Percentiles rank a stretch among this genome's conserved stretches.
phyloP scores from a whole-genome alignment of 2,329 filamentous ascomycete genomes.

The Sporothrix brunneoviolacea region DNA sequence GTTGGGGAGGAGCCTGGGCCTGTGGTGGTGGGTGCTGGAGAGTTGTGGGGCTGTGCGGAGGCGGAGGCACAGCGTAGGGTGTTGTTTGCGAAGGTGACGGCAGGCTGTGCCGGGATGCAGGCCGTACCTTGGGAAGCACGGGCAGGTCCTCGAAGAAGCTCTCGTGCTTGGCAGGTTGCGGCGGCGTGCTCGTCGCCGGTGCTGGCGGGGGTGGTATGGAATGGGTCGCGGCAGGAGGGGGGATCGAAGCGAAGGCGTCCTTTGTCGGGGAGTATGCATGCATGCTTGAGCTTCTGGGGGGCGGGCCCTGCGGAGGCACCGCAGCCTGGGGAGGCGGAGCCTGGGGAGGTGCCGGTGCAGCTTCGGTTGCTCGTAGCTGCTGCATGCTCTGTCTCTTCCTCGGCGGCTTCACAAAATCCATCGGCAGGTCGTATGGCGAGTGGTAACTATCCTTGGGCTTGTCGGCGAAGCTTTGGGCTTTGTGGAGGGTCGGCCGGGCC shows the following conservation, averaged over 20 bases:
- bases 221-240: too few species aligned
- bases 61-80: slow-evolving; percentile 22
- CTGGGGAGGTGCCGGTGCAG: slow-evolving; percentile 34
- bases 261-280: slow-evolving; percentile 23
- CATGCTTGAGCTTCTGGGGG: slow-evolving; percentile 59
- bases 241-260: too few species aligned
- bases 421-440: slow-evolving; percentile 91
- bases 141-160: slow-evolving; percentile 78
- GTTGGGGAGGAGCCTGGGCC: slow-evolving; percentile 19
- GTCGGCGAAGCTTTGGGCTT: slow-evolving; percentile 78
- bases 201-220: too few species aligned
- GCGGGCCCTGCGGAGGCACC: slow-evolving; percentile 40
- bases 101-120: slow-evolving; percentile 48
- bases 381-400: slow-evolving; percentile 58
- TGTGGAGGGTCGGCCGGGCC: slow-evolving; percentile 22
- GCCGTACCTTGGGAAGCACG: slow-evolving; percentile 53
- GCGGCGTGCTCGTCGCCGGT: slow-evolving; percentile 10
- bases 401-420: slow-evolving; percentile 68
- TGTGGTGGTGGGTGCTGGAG: background rate
- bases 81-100: slow-evolving; percentile 37
- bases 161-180: slow-evolving; percentile 30
- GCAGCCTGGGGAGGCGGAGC: slow-evolving; percentile 48
- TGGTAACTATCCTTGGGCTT: slow-evolving; percentile 88
- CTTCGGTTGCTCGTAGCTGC: slow-evolving; percentile 40
- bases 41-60: background rate